A percentile compares a stretch with the other conserved stretches of the same genome.
Evolutionary conservation across 805 yeast species (phyloP).

Genomic region (Candida vaughaniae): DNA sequence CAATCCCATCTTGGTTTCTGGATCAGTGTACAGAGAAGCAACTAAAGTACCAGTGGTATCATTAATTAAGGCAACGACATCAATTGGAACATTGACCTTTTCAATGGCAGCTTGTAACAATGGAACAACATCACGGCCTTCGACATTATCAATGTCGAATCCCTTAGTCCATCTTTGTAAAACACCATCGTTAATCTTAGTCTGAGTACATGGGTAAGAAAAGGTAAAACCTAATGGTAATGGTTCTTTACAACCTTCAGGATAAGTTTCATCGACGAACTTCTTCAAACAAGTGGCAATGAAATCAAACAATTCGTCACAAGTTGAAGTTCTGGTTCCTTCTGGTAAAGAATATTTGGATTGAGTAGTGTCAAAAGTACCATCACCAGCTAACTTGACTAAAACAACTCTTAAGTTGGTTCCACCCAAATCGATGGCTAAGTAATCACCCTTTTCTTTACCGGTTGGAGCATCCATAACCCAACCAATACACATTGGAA

Average conservation of each 20-base stretch:
- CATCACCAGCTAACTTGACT: conserved; percentile 79
- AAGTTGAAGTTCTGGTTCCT: conserved; percentile 70
- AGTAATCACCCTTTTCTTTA: conserved; percentile 79
- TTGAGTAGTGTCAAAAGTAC: conserved; percentile 82
- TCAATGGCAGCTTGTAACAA: conserved; percentile 78
- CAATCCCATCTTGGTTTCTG: conserved; percentile 88
- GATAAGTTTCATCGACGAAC: conserved; percentile 66
- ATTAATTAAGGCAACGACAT: conserved; percentile 88
- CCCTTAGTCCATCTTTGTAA: conserved; percentile 98
- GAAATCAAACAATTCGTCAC: conserved; percentile 80
- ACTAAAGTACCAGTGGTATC: conserved; percentile 97
- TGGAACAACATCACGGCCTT: conserved; percentile 92
- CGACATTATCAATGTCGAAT: conserved; percentile 88
- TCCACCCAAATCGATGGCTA: conserved; percentile 97
- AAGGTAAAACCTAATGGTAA: conserved; percentile 93
- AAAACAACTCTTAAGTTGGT: conserved; percentile 92
- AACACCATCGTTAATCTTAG: conserved; percentile 78
- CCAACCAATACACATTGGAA: conserved; percentile 98
- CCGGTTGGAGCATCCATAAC: conserved; percentile 94
- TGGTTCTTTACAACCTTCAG: conserved; percentile 60
- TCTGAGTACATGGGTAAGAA: conserved; percentile 85
- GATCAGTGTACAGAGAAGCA: conserved; percentile 90
- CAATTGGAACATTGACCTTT: conserved; percentile 66
- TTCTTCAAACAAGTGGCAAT: conserved; percentile 77
- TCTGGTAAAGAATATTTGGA: conserved; percentile 81